Percentiles rank a stretch among this genome's conserved stretches.
Evolutionary conservation across 1,139 yeast species (phyloP).

Genomic region (Taiozyma sp.): DNA sequence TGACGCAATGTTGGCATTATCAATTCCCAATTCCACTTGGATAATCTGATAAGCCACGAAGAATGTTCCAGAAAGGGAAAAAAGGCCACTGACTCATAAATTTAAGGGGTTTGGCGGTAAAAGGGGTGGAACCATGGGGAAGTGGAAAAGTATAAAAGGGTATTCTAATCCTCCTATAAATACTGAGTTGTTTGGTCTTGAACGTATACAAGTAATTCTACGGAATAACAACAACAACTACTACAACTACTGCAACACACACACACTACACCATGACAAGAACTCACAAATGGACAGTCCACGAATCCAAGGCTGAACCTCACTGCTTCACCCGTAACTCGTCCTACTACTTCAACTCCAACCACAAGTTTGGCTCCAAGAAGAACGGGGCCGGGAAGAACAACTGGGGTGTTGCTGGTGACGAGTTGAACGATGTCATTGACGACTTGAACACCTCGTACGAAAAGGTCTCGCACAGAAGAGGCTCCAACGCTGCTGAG

Average conservation of each 20-base stretch:
- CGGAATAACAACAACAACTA: neutral
- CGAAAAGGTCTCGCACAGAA: constrained; percentile 35
- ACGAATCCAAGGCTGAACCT: constrained; percentile 55
- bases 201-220: too few relatives aligned
- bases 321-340: constrained; percentile 79
- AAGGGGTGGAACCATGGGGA: too few relatives aligned
- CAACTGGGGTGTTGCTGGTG: constrained; percentile 73
- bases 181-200: too few relatives aligned
- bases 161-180: too few relatives aligned
- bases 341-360: constrained; percentile 60
- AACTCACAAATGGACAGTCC: constrained; percentile 76
- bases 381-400: constrained; percentile 83
- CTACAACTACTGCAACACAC: neutral
- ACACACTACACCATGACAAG: constrained; percentile 54
- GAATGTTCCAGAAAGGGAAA: neutral
- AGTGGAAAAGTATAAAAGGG: neutral
- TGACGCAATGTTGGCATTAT: neutral
- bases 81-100: neutral
- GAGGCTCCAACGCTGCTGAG: constrained; percentile 37
- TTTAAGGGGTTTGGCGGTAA: neutral
- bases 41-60: neutral
- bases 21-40: neutral
- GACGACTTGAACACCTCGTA: constrained; percentile 39
- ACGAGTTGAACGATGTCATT: constrained; percentile 50
- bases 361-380: constrained; percentile 48